Conservation (phyloP, 2,329 filamentous ascomycete genomes). For the Ceratocystis diversiconidia region DNA sequence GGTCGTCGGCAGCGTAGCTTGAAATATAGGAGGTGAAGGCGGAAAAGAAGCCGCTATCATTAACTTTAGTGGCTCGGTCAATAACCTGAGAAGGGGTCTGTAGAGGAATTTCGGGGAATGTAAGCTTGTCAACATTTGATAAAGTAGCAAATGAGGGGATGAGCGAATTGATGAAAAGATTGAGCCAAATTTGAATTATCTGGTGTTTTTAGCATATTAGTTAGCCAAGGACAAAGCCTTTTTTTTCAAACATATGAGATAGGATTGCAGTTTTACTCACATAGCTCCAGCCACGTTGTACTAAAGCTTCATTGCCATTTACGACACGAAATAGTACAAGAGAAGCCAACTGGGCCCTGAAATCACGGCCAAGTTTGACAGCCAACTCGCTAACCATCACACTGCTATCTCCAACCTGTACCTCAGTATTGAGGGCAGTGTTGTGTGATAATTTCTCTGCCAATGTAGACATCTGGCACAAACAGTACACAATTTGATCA, state of each 20-base stretch:
- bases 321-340: constrained; percentile 91
- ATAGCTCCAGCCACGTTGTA: constrained; percentile 64
- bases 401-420: constrained; percentile 78
- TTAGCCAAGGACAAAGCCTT: not conserved
- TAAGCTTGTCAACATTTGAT: constrained; percentile 6
- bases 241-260: not conserved
- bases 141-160: constrained; percentile 67
- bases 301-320: constrained; percentile 64
- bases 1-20: constrained; percentile 97
- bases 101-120: constrained; percentile 65
- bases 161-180: constrained; percentile 89
- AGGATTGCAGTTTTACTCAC: constrained; percentile 36
- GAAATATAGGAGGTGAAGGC: constrained; percentile 93
- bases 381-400: constrained; percentile 98
- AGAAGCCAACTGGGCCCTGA: constrained; percentile 83
- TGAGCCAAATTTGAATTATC: constrained; percentile 83
- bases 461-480: constrained; percentile 81
- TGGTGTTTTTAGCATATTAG: constrained; percentile 32
- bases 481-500: constrained; percentile 81
- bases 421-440: constrained; percentile 84
- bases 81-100: constrained; percentile 87
- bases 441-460: constrained; percentile 62
- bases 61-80: constrained; percentile 64
- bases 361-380: constrained; percentile 86
- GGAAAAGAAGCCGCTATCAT: constrained; percentile 77